Percentiles rank a stretch among this genome's conserved stretches.
phyloP scores from a whole-genome alignment of 495 filamentous ascomycete species.

The Aspergillus ellipticus region DNA sequence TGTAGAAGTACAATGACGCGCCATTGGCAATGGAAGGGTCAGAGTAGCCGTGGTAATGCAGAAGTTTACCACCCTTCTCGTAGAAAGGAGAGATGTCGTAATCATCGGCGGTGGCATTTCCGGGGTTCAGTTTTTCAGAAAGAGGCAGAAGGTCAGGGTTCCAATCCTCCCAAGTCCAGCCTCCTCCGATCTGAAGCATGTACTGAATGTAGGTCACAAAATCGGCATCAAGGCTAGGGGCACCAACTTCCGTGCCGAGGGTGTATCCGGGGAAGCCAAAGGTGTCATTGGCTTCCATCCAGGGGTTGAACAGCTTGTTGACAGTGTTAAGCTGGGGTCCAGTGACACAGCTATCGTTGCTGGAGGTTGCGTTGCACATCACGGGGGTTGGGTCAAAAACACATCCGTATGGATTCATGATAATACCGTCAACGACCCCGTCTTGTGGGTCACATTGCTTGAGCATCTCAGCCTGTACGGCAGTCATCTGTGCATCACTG shows the following conservation, averaged over 20 bases:
- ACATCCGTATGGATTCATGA: background rate
- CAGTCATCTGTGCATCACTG: background rate
- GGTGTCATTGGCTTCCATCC: slow-evolving; percentile 24
- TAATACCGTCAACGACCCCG: background rate
- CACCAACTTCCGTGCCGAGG: background rate
- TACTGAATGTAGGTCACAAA: slow-evolving; percentile 14
- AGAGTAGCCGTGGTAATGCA: slow-evolving; percentile 51
- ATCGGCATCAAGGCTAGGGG: background rate
- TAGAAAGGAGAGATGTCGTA: slow-evolving; percentile 48
- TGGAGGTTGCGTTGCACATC: slow-evolving; percentile 4
- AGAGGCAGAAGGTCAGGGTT: slow-evolving; percentile 14
- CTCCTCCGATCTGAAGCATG: slow-evolving; percentile 1
- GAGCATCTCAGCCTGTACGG: background rate
- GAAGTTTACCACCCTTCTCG: slow-evolving; percentile 48
- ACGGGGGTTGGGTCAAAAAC: background rate
- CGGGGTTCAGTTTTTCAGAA: slow-evolving; percentile 29
- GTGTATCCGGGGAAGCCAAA: slow-evolving; percentile 6
- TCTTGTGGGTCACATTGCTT: slow-evolving; percentile 2
- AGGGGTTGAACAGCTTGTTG: slow-evolving; percentile 42
- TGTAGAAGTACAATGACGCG: slow-evolving; percentile 15
- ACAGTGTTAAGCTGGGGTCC: slow-evolving; percentile 45
- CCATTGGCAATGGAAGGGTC: slow-evolving; percentile 32
- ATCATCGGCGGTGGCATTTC: slow-evolving; percentile 40
- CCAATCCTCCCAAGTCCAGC: slow-evolving; percentile 7
- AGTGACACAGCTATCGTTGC: slow-evolving; percentile 41